Evolutionary conservation across 2,329 filamentous ascomycete species (phyloP).

Genomic region (Aureobasidium melanogenum): DNA sequence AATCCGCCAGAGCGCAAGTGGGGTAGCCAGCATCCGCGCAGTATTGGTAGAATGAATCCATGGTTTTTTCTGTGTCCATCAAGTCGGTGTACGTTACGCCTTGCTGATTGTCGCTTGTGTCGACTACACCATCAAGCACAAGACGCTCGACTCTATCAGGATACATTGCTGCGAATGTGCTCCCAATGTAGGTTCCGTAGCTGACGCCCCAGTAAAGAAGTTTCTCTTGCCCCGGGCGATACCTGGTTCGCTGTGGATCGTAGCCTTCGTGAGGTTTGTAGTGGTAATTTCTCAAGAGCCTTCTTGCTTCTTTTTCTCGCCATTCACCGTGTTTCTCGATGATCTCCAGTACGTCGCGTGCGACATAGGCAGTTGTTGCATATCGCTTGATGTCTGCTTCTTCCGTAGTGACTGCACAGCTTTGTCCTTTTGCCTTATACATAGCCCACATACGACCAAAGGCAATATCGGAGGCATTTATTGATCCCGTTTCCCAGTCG

Average conservation of each 20-base stretch:
- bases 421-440: not conserved
- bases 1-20: slow-evolving; percentile 23
- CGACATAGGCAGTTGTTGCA: slow-evolving; percentile 38
- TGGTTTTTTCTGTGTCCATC: slow-evolving; percentile 44
- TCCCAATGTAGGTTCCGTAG: slow-evolving; percentile 38
- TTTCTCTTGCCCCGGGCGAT: slow-evolving; percentile 18
- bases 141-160: slow-evolving; percentile 35
- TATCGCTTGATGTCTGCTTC: slow-evolving; percentile 28
- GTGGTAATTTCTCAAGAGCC: not conserved
- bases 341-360: slow-evolving; percentile 40
- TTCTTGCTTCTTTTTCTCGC: slow-evolving; percentile 16
- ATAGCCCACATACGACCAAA: slow-evolving; percentile 15
- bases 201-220: slow-evolving; percentile 35
- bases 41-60: slow-evolving; percentile 26
- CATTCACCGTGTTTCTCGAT: slow-evolving; percentile 33
- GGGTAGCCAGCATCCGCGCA: slow-evolving; percentile 21
- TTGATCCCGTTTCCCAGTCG: slow-evolving; percentile 22
- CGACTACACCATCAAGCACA: slow-evolving; percentile 36
- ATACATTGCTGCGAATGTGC: slow-evolving; percentile 38
- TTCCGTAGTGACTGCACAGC: not conserved
- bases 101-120: slow-evolving; percentile 38
- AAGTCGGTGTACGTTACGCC: slow-evolving; percentile 41
- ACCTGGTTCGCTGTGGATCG: slow-evolving; percentile 14
- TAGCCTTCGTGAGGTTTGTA: slow-evolving; percentile 13
- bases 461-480: slow-evolving; percentile 32